These are phyloP conservation scores for Arthrobotrys sinensis DNA, from an alignment of 2,329 filamentous ascomycete species.

Conservation along the genomic window DNA sequence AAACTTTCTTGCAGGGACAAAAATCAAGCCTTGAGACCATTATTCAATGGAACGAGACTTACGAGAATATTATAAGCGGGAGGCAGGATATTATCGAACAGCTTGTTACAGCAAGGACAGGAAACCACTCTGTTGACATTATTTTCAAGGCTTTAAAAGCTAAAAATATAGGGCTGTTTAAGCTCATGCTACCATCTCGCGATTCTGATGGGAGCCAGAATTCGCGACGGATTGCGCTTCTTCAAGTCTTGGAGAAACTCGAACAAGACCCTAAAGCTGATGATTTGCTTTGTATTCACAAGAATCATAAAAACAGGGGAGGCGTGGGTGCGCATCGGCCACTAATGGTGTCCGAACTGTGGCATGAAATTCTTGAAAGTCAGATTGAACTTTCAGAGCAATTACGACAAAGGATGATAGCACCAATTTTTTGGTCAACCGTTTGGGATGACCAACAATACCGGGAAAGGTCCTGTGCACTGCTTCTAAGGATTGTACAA, in stretches of 20 bases:
- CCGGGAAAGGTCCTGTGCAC: no score
- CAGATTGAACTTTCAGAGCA: neutral
- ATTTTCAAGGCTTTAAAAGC: neutral
- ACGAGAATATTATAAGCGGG: no score
- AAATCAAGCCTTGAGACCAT: no score
- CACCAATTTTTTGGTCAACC: neutral
- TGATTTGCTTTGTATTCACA: no score
- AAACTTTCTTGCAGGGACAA: no score
- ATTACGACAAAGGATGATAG: neutral
- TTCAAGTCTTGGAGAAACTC: neutral
- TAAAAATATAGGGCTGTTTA: neutral
- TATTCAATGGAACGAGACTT: no score
- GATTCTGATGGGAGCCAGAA: neutral
- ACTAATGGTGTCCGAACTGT: neutral
- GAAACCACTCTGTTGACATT: no score
- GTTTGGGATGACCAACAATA: neutral
- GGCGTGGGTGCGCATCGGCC: neutral
- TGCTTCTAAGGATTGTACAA: no score
- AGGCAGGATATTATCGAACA: no score
- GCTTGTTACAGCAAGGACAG: no score
- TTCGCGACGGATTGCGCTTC: neutral
- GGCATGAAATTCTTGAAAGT: neutral
- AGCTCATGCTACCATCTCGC: neutral
- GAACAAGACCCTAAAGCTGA: no score
- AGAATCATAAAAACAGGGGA: neutral